Evolutionary conservation across 345 rosid genomes (phyloP).

Genomic region (Anastatica hierochuntica): DNA sequence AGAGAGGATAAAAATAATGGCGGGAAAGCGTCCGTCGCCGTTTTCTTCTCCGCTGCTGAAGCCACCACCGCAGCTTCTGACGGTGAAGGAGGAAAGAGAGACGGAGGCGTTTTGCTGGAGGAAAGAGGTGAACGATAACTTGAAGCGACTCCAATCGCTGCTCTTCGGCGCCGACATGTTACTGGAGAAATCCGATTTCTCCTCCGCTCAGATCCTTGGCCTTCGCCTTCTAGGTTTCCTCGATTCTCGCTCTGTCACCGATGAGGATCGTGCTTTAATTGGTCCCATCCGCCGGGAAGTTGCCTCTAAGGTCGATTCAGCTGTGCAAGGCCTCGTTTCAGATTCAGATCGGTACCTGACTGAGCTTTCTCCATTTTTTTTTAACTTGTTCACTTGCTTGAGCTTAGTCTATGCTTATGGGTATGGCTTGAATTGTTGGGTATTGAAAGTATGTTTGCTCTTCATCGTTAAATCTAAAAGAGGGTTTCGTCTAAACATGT

Average conservation of each 20-base stretch:
- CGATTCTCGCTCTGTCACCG: slow-evolving; percentile 56
- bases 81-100: slow-evolving; percentile 25
- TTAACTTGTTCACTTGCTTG: neutral
- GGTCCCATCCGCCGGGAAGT: slow-evolving; percentile 65
- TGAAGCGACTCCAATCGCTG: slow-evolving; percentile 81
- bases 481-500: neutral
- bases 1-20: slow-evolving; percentile 26
- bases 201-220: slow-evolving; percentile 57
- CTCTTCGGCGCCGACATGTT: slow-evolving; percentile 70
- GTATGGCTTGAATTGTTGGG: slow-evolving; percentile 1
- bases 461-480: neutral
- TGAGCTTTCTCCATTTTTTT: neutral
- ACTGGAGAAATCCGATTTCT: slow-evolving; percentile 56
- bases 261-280: slow-evolving; percentile 44
- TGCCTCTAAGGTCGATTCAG: slow-evolving; percentile 46
- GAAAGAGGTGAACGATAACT: slow-evolving; percentile 58
- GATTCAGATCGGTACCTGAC: slow-evolving; percentile 69
- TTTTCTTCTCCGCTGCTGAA: slow-evolving; percentile 25
- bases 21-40: slow-evolving; percentile 42
- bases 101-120: slow-evolving; percentile 43
- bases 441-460: neutral
- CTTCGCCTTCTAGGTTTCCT: slow-evolving; percentile 90
- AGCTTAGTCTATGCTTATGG: neutral
- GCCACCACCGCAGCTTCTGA: slow-evolving; percentile 13
- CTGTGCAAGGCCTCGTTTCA: slow-evolving; percentile 47